Evolutionary conservation across 306 rosid species (phyloP).

Genomic region (Cicer bijugum): DNA sequence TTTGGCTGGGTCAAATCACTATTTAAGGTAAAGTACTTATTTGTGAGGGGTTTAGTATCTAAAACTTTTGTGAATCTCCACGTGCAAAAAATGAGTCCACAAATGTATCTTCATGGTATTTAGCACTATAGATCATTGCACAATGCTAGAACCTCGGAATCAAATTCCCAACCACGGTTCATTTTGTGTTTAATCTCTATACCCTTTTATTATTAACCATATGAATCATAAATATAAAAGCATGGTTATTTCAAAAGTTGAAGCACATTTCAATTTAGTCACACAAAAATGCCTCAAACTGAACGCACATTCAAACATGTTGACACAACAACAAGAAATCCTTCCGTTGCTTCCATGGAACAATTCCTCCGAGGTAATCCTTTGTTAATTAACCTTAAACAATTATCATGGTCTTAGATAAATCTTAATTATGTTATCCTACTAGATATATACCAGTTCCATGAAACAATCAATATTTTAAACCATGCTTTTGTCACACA

Average conservation of each 20-base stretch:
- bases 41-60: conserved; percentile 18
- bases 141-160: conserved; percentile 52
- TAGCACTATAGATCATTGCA: conserved; percentile 47
- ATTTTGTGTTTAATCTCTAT: conserved; percentile 42
- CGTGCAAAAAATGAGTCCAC: conserved; percentile 51
- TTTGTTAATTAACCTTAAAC: neutral
- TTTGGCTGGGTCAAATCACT: conserved; percentile 55
- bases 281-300: conserved; percentile 58
- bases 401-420: neutral
- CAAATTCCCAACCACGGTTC: conserved; percentile 29
- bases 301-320: conserved; percentile 52
- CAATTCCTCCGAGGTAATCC: conserved; percentile 69
- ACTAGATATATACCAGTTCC: too few species aligned
- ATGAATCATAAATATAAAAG: conserved; percentile 28
- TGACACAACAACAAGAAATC: conserved; percentile 45
- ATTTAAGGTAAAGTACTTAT: conserved; percentile 41
- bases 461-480: too few species aligned
- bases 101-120: conserved; percentile 15
- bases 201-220: conserved; percentile 33
- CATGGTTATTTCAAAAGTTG: conserved; percentile 22
- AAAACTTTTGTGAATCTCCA: conserved; percentile 36
- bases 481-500: too few species aligned
- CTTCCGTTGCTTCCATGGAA: conserved; percentile 50
- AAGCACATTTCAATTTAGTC: conserved; percentile 27
- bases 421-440: too few species aligned